Conservation (phyloP, 352 stramenopile species). For the Phytophthora pini region DNA sequence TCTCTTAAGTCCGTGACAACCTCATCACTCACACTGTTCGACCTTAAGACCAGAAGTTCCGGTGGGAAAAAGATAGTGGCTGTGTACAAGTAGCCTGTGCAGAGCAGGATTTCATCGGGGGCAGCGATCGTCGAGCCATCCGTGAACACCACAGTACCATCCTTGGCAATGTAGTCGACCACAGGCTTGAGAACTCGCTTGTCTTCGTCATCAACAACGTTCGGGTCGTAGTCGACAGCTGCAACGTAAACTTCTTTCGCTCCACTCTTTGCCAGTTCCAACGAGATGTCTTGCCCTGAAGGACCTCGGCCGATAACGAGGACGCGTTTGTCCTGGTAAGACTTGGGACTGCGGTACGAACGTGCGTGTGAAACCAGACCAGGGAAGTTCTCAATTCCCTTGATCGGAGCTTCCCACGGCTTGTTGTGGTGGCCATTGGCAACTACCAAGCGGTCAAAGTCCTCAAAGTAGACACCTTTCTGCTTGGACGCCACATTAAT, state of each 20-base stretch:
- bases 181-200: not conserved
- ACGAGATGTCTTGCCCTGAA: not conserved
- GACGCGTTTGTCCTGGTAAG: not conserved
- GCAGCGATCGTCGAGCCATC: constrained; percentile 1
- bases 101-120: not conserved
- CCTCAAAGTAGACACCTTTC: not conserved
- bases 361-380: not conserved
- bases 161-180: not conserved
- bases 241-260: constrained; percentile 1
- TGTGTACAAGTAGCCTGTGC: constrained; percentile 1
- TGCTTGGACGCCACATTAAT: not conserved
- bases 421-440: not conserved
- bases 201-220: not conserved
- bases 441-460: not conserved
- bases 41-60: not conserved
- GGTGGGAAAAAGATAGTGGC: not conserved
- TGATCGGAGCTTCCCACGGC: not conserved
- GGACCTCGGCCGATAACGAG: not conserved
- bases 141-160: not conserved
- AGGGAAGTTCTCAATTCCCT: not conserved
- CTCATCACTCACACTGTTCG: not conserved
- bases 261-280: not conserved
- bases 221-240: not conserved
- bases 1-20: not conserved
- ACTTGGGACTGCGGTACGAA: not conserved